Evolutionary conservation across 2,329 filamentous ascomycete genomes (phyloP).

Genomic region (Blastomyces emzantsi): DNA sequence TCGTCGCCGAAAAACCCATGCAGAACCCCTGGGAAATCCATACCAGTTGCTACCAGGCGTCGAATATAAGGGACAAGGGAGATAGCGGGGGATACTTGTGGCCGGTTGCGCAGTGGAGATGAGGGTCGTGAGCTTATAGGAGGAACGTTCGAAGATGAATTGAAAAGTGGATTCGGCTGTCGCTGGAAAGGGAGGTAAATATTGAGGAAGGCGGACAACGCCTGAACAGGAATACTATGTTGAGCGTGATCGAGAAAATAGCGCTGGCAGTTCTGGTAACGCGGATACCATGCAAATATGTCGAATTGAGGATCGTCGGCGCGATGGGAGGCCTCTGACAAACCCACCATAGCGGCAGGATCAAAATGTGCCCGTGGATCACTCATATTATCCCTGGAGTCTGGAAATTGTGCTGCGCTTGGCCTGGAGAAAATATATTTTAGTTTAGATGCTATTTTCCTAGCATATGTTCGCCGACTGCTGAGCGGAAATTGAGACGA

Average conservation of each 20-base stretch:
- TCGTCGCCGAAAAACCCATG: conserved; percentile 97
- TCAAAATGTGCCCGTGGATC: conserved; percentile 23
- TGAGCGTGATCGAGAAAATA: conserved; percentile 93
- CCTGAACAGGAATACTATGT: conserved; percentile 71
- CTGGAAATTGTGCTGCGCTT: conserved; percentile 10
- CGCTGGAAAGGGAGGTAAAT: conserved; percentile 84
- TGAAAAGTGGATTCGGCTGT: conserved; percentile 40
- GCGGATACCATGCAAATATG: conserved; percentile 87
- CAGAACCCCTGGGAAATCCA: conserved; percentile 76
- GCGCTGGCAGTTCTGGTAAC: conserved; percentile 78
- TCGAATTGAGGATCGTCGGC: conserved; percentile 42
- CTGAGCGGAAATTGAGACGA: conserved; percentile 12
- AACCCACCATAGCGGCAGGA: conserved; percentile 30
- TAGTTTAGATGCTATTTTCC: background rate
- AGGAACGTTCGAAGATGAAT: conserved; percentile 31
- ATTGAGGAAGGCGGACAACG: conserved; percentile 82
- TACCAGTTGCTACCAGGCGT: conserved; percentile 81
- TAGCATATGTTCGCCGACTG: background rate
- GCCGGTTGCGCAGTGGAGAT: background rate
- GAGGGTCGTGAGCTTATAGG: conserved; percentile 8
- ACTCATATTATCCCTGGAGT: conserved; percentile 13
- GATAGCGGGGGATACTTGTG: conserved; percentile 37
- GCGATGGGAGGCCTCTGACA: conserved; percentile 29
- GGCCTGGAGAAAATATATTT: conserved; percentile 7
- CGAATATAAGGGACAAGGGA: conserved; percentile 83